Evolutionary conservation across 371 early-diverging fungal species (phyloP), one percentile per base, ranked within the genome.

Genomic region (Zychaea mexicana): DNA sequence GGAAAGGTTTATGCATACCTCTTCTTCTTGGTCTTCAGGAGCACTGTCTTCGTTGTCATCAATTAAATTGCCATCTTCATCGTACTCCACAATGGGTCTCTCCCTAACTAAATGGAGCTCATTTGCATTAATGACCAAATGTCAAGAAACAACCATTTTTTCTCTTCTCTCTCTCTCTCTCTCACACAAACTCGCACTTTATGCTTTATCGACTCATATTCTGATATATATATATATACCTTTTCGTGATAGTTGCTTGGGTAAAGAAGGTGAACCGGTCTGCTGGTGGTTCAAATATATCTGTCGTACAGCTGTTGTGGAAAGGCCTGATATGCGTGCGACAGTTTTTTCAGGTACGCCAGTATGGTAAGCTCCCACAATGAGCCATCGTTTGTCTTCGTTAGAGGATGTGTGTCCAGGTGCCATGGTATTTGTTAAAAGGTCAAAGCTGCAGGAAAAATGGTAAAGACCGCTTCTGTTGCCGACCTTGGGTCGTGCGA

Each of bases 371-470:
- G 82, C 82, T 30, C 82, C 82, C 27, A 82, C 60, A 56, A 82
- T 75, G 52, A 78, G 60, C 82, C 82, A 82, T 42, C 79, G 70
- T 54, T 82, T 82, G 21, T 77, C 81, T 63, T 76, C 75, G 22
- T 74, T 61, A 19, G 69, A 52, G 62, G 33, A 33, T 27, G 26
- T 63, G 15, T 42, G 63, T 19, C 63, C 32, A 47, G 42, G 61
- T 47, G 31, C 57, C 54, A 53, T 49, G 52, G 39, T n/a, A n/a
- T n/a, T 49, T 24, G n/a, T 42, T 17, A 42, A 42, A 42, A 42
- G 42, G 10, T 12, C 12, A 45, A 19, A 45, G 45, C 17, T 45
- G 45, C 45, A 45, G 45, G 45, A 45, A 45, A 12, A 8, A 8
- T 33, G 33, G 33, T 33, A 33, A n/a, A n/a, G n/a, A n/a, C n/a